Base-by-base conservation (phyloP, 2,329 filamentous ascomycete genomes). In the Geosmithia morbida region DNA sequence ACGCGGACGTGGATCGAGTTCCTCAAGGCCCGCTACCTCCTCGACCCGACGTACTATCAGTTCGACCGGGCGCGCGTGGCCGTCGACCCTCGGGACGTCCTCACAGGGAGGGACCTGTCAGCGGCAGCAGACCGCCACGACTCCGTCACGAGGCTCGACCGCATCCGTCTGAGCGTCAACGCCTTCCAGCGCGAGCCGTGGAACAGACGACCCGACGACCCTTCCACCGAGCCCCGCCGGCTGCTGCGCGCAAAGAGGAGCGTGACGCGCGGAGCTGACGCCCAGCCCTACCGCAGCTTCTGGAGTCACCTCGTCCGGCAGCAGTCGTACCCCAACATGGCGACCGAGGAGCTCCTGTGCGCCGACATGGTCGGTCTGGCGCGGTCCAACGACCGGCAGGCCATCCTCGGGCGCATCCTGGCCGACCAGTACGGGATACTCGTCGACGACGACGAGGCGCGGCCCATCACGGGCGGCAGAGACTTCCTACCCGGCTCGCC, bases 401-500 rank as follows among this genome's bases (percentile, higher is more conserved):
- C 57, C 44, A 61, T 70, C 19, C 57, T 59, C 8, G 52, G 51
- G 3, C 55, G 70, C 37, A 55, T 68, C 44, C 55, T 60, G 43
- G 43, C 49, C 20, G 51, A 51, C 43, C 60, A 59, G 41, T 64
- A 64, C 46, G 56, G 56, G 17, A 55, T 66, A 45, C 41, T 46
- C 6, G 49, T 62, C 11, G 40, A 48, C 11, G 14, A 6, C 29
- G 48, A 55, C 17, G 48, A 55, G n/a, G 41, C 11, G 6, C 22
- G 53, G 1, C 51, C 57, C 0, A 50, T 68, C 41, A 51, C 48
- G 1, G 65, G 59, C 16, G 62, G 66, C n/a, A 65, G 57, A 29
- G 54, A 57, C 1, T 70, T 75, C 42, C 57, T 66, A 1, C 55
- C 53, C 1, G 66, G 69, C 26, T 81, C 75, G 1, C 71, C 75